Conservation (phyloP, 345 rosid genomes). For the Gossypium mustelinum region DNA sequence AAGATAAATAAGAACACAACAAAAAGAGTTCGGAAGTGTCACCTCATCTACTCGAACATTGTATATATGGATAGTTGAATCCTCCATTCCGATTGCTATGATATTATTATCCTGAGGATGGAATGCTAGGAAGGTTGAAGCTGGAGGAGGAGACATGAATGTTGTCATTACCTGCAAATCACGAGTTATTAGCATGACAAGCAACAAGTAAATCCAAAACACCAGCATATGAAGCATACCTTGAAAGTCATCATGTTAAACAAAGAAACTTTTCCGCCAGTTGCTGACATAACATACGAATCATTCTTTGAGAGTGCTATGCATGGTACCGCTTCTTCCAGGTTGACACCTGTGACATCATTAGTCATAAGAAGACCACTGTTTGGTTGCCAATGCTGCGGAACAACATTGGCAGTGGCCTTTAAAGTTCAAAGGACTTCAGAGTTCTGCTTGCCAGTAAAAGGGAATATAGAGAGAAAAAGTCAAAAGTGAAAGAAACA, state of each 20-base stretch:
- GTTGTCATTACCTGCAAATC: slow-evolving; percentile 28
- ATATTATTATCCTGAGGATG: slow-evolving; percentile 42
- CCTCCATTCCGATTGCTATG: slow-evolving; percentile 36
- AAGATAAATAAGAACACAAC: neutral
- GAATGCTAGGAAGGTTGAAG: slow-evolving; percentile 35
- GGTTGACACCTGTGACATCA: slow-evolving; percentile 69
- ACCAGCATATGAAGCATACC: slow-evolving; percentile 33
- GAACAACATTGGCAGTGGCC: slow-evolving; percentile 72
- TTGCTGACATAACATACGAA: slow-evolving; percentile 86
- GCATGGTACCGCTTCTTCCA: slow-evolving; percentile 82
- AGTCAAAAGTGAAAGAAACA: neutral
- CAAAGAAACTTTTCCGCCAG: slow-evolving; percentile 85
- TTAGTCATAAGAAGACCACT: slow-evolving; percentile 90
- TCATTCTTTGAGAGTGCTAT: slow-evolving; percentile 92
- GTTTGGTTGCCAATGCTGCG: slow-evolving; percentile 93
- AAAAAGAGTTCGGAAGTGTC: neutral
- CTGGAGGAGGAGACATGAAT: slow-evolving; percentile 32
- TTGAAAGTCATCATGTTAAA: slow-evolving; percentile 93
- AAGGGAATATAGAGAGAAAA: neutral
- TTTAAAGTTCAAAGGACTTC: slow-evolving; percentile 23
- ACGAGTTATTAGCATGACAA: neutral
- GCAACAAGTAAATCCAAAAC: neutral
- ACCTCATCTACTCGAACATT: slow-evolving; percentile 33
- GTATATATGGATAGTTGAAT: slow-evolving; percentile 34
- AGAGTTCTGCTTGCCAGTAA: neutral